Conservation (phyloP, 2,329 filamentous ascomycete species). For the Ascochyta viciae-villosae region DNA sequence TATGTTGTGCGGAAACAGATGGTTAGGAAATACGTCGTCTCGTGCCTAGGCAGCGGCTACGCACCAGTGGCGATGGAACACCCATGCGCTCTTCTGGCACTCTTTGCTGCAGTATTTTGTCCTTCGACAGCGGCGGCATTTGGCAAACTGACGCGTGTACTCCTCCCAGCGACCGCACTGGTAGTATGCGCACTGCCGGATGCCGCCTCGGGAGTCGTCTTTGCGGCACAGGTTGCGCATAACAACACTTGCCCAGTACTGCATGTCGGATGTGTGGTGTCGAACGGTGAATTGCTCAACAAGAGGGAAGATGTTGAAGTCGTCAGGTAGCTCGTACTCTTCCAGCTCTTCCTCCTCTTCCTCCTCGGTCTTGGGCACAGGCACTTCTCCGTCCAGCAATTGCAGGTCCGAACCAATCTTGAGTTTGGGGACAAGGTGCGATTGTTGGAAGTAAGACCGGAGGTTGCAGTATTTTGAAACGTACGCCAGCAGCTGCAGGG, state of each 20-base stretch:
- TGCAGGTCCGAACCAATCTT: constrained; percentile 88
- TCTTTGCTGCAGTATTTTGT: constrained; percentile 99
- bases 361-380: constrained; percentile 43
- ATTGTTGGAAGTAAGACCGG: constrained; percentile 92
- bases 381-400: constrained; percentile 73
- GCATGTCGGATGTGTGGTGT: constrained; percentile 96
- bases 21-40: constrained; percentile 27
- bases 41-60: constrained; percentile 67
- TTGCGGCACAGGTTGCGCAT: constrained; percentile 99
- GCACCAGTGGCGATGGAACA: constrained; percentile 98
- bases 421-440: constrained; percentile 89
- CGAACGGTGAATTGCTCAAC: constrained; percentile 98
- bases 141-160: constrained; percentile 94
- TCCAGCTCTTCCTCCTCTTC: constrained; percentile 75
- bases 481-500: constrained; percentile 92
- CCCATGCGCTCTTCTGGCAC: constrained; percentile 98
- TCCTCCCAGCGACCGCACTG: constrained; percentile 99
- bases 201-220: constrained; percentile 91
- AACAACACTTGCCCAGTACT: constrained; percentile 98
- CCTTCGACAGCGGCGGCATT: constrained; percentile 91
- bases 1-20: constrained; percentile 29
- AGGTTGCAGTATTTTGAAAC: constrained; percentile 99
- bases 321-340: constrained; percentile 89
- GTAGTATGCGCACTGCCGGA: constrained; percentile 97
- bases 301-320: constrained; percentile 97